phyloP scores from a whole-genome alignment of 2,329 filamentous ascomycete species.

The Ophiostoma sp. region DNA sequence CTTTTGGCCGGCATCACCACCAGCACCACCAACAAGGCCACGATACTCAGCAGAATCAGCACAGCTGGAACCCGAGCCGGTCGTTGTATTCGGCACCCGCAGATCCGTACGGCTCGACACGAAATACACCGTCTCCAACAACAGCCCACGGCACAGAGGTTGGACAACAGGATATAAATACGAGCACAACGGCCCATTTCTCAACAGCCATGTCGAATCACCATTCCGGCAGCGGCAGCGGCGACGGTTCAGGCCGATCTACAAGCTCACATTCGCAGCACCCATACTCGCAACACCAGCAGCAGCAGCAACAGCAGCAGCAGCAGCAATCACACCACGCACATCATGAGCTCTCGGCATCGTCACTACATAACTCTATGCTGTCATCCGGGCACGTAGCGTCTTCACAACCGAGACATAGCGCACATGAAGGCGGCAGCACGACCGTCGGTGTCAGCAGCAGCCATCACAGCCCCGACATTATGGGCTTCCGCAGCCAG shows the following conservation, averaged over 20 bases:
- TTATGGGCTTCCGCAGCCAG: conserved; percentile 19
- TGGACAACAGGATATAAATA: conserved; percentile 15
- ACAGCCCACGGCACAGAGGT: conserved; percentile 14
- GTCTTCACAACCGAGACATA: neutral
- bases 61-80: conserved; percentile 21
- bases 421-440: neutral
- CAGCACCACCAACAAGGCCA: neutral
- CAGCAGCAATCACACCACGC: neutral
- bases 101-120: conserved; percentile 17
- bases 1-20: conserved; percentile 5
- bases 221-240: conserved; percentile 7
- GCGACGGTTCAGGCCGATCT: neutral
- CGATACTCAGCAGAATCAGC: conserved; percentile 1
- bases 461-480: conserved; percentile 6
- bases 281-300: neutral
- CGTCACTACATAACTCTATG: neutral
- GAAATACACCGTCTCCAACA: conserved; percentile 20
- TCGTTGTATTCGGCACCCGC: conserved; percentile 15
- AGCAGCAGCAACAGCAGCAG: conserved; percentile 2
- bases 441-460: neutral
- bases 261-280: neutral
- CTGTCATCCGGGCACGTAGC: conserved; percentile 6
- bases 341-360: neutral
- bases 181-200: neutral
- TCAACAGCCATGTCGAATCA: conserved; percentile 3